Conservation (phyloP, 148 eudicot genomes). For the Rhododendron williamsianum region DNA sequence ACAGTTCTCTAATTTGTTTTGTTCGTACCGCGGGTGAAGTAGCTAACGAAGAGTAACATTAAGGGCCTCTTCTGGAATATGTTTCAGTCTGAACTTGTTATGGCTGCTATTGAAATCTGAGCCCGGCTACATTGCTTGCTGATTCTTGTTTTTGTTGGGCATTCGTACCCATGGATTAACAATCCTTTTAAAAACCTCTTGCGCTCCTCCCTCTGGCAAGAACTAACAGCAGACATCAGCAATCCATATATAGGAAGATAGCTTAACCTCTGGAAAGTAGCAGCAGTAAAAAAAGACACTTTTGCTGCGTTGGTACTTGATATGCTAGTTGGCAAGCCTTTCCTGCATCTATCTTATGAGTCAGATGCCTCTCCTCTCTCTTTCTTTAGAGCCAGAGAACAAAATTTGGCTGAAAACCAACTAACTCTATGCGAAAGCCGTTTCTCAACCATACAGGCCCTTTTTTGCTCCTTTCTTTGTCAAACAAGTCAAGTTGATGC, state of each 20-base stretch:
- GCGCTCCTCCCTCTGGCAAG: no score
- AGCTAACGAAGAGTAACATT: neutral
- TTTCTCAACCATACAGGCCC: neutral
- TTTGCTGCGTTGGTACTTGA: neutral
- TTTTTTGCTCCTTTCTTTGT: neutral
- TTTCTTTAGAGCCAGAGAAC: no score
- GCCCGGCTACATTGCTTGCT: neutral
- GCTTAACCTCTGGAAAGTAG: no score
- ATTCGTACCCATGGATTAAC: no score
- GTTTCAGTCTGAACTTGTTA: neutral
- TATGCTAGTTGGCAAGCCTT: neutral
- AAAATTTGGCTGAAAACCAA: no score
- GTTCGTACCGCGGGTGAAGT: neutral
- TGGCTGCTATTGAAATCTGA: neutral
- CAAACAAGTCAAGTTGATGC: neutral
- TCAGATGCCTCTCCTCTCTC: no score
- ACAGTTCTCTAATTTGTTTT: neutral
- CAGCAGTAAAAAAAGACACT: no score
- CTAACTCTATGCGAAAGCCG: neutral
- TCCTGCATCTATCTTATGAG: no score
- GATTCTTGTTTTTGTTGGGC: neutral
- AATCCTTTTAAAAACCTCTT: no score
- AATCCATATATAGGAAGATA: no score
- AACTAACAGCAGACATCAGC: no score
- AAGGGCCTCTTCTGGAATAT: neutral